Evolutionary conservation across 139 green algal genomes (phyloP).

Genomic region (Chloropicon primus): DNA sequence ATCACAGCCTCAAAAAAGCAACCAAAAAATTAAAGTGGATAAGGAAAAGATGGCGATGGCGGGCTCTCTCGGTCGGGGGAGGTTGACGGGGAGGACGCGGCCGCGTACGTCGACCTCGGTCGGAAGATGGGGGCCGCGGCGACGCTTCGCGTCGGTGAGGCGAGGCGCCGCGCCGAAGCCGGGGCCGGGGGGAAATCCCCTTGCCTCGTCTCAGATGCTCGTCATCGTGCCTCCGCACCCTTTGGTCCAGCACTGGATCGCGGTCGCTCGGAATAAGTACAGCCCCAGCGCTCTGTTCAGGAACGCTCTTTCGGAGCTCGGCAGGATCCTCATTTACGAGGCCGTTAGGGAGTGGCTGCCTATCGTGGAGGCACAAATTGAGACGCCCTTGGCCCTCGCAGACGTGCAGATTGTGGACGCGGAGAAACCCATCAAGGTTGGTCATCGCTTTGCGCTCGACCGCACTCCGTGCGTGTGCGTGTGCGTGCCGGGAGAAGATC

Average conservation of each 20-base stretch:
- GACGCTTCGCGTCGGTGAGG: not conserved
- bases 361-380: constrained; percentile 57
- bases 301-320: constrained; percentile 69
- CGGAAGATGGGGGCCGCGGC: too few relatives aligned
- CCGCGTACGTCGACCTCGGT: too few relatives aligned
- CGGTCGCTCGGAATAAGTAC: constrained; percentile 64
- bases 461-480: too few relatives aligned
- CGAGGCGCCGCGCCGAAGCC: not conserved
- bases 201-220: constrained; percentile 25
- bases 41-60: too few relatives aligned
- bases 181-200: not conserved
- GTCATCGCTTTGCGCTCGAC: not conserved
- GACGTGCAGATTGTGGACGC: constrained; percentile 71
- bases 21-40: too few relatives aligned
- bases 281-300: constrained; percentile 76
- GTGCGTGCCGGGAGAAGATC: too few relatives aligned
- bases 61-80: too few relatives aligned
- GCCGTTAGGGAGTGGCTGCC: constrained; percentile 59
- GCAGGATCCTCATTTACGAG: constrained; percentile 83
- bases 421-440: constrained; percentile 60
- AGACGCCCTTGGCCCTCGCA: constrained; percentile 64
- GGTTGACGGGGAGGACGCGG: too few relatives aligned
- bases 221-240: constrained; percentile 90
- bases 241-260: constrained; percentile 91
- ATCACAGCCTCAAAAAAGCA: too few relatives aligned